phyloP scores from a whole-genome alignment of 2,329 filamentous ascomycete genomes.

The Colletotrichum graminicola region DNA sequence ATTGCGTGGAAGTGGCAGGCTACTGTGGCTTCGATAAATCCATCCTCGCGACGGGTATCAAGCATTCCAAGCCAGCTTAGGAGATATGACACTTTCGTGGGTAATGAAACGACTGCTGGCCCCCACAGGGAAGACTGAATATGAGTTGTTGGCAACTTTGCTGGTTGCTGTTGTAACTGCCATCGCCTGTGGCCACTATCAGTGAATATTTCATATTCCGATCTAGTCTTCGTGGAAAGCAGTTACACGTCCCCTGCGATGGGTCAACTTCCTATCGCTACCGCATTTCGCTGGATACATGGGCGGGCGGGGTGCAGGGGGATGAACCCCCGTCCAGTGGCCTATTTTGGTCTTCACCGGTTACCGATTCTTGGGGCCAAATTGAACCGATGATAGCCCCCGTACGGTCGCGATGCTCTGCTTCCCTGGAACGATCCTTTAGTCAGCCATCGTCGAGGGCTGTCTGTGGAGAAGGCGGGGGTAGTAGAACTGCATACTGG shows the following conservation, averaged over 20 bases:
- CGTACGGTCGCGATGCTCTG: too few relatives aligned
- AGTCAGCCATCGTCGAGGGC: too few relatives aligned
- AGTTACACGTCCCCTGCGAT: background rate
- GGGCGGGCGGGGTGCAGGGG: background rate
- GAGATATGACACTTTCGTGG: background rate
- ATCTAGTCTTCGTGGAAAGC: background rate
- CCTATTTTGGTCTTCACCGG: background rate
- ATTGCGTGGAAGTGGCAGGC: background rate
- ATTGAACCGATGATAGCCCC: background rate
- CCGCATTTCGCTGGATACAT: background rate
- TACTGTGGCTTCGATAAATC: background rate
- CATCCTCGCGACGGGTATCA: background rate
- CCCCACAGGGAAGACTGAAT: background rate
- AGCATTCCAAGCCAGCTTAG: background rate
- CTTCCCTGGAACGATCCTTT: too few relatives aligned
- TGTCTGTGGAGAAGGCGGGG: too few relatives aligned
- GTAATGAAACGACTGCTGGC: background rate
- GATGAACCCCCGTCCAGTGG: background rate
- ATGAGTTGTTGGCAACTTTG: too few relatives aligned
- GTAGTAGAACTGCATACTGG: too few relatives aligned
- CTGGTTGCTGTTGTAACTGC: too few relatives aligned
- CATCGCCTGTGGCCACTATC: too few relatives aligned
- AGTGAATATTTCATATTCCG: background rate
- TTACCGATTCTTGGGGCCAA: background rate
- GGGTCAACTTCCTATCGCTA: background rate